Conservation (phyloP, 371 early-diverging fungal genomes). For the Dinochytrium kinnereticum region DNA sequence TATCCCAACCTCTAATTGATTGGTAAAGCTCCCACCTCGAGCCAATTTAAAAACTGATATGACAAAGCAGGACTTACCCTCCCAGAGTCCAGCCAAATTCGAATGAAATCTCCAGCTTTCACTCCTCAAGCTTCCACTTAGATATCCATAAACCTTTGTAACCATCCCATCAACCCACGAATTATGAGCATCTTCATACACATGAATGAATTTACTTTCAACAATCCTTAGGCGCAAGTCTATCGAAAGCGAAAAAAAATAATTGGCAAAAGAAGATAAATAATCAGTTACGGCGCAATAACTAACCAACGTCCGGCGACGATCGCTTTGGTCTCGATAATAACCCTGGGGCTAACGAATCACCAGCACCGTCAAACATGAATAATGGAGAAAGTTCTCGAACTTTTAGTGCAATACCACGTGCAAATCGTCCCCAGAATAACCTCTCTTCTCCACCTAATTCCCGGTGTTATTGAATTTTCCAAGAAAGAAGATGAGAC, state of each 20-base stretch:
- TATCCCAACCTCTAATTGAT: not conserved
- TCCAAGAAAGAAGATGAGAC: too few relatives aligned
- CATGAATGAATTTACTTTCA: conserved; percentile 17
- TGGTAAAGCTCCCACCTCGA: not conserved
- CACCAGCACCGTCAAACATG: not conserved
- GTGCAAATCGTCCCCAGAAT: conserved; percentile 1
- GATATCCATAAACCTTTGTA: not conserved
- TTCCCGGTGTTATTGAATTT: not conserved
- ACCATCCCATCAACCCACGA: conserved; percentile 19
- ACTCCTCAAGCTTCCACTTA: not conserved
- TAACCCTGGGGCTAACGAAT: too few relatives aligned
- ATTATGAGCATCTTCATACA: conserved; percentile 21
- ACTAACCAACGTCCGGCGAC: too few relatives aligned
- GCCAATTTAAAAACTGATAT: not conserved
- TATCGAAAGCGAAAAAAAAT: too few relatives aligned
- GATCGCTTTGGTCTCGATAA: too few relatives aligned
- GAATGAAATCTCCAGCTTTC: conserved; percentile 23
- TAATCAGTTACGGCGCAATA: too few relatives aligned
- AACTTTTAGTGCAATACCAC: not conserved
- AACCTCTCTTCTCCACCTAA: not conserved
- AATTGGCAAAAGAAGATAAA: too few relatives aligned
- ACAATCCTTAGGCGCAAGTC: not conserved
- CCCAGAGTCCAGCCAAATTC: conserved; percentile 29
- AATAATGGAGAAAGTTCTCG: not conserved
- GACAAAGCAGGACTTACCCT: conserved; percentile 18